Conservation (phyloP, 176 grass and related monocot genomes). For the barley (Hordeum vulgare) region DNA sequence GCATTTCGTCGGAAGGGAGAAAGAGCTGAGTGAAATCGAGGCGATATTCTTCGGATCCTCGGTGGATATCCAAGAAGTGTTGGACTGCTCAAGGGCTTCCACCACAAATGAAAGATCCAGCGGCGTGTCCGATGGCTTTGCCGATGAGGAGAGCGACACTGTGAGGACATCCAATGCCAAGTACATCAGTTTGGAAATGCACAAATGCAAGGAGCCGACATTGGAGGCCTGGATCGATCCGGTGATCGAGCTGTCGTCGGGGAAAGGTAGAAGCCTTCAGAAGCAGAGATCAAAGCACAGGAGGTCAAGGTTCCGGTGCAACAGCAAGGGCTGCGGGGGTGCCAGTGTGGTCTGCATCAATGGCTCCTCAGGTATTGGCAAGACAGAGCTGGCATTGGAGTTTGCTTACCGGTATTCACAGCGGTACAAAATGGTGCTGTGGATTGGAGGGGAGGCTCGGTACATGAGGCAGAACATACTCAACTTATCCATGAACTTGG, state of each 20-base stretch:
- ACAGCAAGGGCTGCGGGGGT: constrained; percentile 43
- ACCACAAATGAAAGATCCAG: constrained; percentile 53
- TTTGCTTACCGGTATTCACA: constrained; percentile 87
- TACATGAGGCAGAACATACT: constrained; percentile 90
- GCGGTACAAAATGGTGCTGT: constrained; percentile 94
- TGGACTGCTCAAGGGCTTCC: constrained; percentile 48
- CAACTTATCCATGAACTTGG: constrained; percentile 70
- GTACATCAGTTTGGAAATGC: constrained; percentile 85
- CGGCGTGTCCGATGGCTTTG: constrained; percentile 75
- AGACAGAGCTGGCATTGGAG: constrained; percentile 86
- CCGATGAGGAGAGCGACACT: constrained; percentile 80
- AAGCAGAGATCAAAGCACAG: constrained; percentile 78
- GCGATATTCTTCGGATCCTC: constrained; percentile 67
- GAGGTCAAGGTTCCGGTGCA: constrained; percentile 62
- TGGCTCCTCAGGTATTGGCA: constrained; percentile 79
- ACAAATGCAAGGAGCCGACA: constrained; percentile 91
- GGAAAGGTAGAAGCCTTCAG: constrained; percentile 70
- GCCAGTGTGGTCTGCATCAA: constrained; percentile 64
- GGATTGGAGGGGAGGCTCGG: constrained; percentile 87
- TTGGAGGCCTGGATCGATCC: constrained; percentile 97
- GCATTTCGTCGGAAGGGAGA: constrained; percentile 91
- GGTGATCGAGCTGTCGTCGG: constrained; percentile 59
- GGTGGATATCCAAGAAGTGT: constrained; percentile 56
- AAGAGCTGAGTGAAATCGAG: constrained; percentile 87
- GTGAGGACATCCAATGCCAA: constrained; percentile 57